Base-by-base conservation (phyloP, 768 basidiomycete species). In the Pulveroboletus sp. region DNA sequence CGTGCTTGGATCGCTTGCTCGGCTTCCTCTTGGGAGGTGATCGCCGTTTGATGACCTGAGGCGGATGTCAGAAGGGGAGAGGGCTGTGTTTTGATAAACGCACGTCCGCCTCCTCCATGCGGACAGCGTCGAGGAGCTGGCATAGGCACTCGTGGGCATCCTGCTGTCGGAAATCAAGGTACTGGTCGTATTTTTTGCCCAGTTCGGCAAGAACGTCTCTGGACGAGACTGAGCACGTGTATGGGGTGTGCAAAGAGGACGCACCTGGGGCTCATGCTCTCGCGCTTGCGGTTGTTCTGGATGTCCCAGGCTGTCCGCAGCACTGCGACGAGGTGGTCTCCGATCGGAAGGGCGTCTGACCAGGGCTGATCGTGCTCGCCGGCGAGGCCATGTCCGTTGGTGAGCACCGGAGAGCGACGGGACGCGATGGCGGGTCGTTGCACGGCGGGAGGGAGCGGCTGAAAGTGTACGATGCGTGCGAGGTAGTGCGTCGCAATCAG, bases 91-190 rank as follows among this genome's bases (percentile, higher is more conserved):
- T 1, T 2, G 32, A 35, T 3, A 24, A 19, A 66, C 84, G 52
- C 60, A 90, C 89, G 62, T 98, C 94, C 43, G 83, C 72, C 67
- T 97, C 94, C 64, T 97, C 94, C 91, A 94, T 94, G 45, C 90
- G 81, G 77, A 94, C 88, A 17, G 85, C 87, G 64, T 97, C 94
- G 33, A 97, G 73, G 50, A 97, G 73, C 54, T 94, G 93, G 29
- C 90, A 78, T 21, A 97, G 69, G 53, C 95, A 86, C 71, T 98
- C 94, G 65, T 97, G 94, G 20, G 94, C 91, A 62, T 98, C 94
- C 66, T 97, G 94, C 66, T 98, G 94, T 8, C 88, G 83, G 65
- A 94, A 94, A 61, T 94, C 94, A 38, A 90, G 81, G 60, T 97
- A 98, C 60, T 98, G 94, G 55, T 93, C 91, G 63, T 94, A 89